Percentiles rank a stretch among this genome's conserved stretches.
These are phyloP conservation scores for Kwoniella dendrophila DNA, from an alignment of 768 basidiomycete genomes.

Conservation along the genomic window DNA sequence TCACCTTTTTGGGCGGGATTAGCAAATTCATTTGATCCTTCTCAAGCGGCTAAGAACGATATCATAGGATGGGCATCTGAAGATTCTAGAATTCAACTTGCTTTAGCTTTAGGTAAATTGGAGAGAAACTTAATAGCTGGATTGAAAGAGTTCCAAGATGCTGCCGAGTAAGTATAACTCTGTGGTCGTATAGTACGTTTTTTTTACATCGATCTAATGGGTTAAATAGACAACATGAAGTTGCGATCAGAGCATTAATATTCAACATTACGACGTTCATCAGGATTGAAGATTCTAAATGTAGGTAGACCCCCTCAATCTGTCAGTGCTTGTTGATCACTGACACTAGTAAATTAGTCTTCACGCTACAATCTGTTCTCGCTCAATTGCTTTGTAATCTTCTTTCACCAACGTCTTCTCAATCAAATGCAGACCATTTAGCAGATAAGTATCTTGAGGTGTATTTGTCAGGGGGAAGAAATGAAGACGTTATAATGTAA, in stretches of 20 bases:
- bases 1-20: constrained; percentile 20
- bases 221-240: constrained; percentile 61
- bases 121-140: constrained; percentile 83
- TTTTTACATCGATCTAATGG: neutral
- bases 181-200: constrained; percentile 11
- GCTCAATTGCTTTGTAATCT: constrained; percentile 82
- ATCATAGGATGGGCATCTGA: constrained; percentile 15
- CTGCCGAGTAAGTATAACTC: constrained; percentile 66
- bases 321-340: neutral
- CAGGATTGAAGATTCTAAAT: constrained; percentile 64
- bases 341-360: constrained; percentile 60
- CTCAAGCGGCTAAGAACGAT: neutral
- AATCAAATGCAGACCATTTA: constrained; percentile 64
- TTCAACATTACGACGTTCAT: constrained; percentile 77
- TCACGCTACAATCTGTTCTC: constrained; percentile 66
- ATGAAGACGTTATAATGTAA: constrained; percentile 68
- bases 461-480: constrained; percentile 70
- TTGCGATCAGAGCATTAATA: constrained; percentile 67
- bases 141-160: constrained; percentile 69
- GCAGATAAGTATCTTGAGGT: constrained; percentile 63
- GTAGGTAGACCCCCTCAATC: too few relatives aligned
- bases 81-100: constrained; percentile 30
- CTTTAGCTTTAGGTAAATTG: constrained; percentile 65
- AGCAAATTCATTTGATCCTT: constrained; percentile 17
- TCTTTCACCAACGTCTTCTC: constrained; percentile 69